Percentiles rank a stretch among this genome's conserved stretches.
Evolutionary conservation across 2,329 filamentous ascomycete genomes (phyloP).

Genomic region (Colletotrichum sp.): DNA sequence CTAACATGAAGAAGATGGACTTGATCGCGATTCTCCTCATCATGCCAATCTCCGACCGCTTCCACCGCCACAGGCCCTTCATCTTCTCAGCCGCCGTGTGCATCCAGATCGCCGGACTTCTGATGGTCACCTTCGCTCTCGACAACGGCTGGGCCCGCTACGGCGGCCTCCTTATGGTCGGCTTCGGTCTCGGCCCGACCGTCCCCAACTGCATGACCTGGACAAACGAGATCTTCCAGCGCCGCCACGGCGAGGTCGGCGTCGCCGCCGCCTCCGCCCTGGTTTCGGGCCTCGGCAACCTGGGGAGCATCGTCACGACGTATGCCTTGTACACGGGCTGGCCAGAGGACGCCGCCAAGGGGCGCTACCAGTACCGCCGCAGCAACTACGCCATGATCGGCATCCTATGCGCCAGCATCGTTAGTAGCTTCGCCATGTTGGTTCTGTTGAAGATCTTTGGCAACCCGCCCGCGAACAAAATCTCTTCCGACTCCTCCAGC

Average conservation of each 20-base stretch:
- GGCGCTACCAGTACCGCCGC: conserved; percentile 75
- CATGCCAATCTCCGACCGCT: conserved; percentile 86
- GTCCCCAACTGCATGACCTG: conserved; percentile 95
- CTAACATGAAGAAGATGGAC: conserved; percentile 64
- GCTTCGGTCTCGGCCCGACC: conserved; percentile 88
- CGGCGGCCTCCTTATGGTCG: conserved; percentile 86
- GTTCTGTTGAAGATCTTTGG: conserved; percentile 65
- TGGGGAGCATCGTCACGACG: conserved; percentile 85
- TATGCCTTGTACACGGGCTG: conserved; percentile 91
- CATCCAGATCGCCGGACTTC: conserved; percentile 82
- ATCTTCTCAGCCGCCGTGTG: conserved; percentile 81
- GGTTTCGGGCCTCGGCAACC: conserved; percentile 85
- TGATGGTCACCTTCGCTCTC: conserved; percentile 78
- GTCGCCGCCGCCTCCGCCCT: conserved; percentile 86
- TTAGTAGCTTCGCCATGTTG: conserved; percentile 73
- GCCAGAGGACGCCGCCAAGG: conserved; percentile 74
- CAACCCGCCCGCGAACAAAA: conserved; percentile 55
- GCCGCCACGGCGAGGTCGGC: conserved; percentile 86
- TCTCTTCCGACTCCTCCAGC: conserved; percentile 42
- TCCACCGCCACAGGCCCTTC: conserved; percentile 77
- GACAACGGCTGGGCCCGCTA: conserved; percentile 82
- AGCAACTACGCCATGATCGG: conserved; percentile 91
- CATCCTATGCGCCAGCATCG: conserved; percentile 79
- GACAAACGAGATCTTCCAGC: conserved; percentile 90
- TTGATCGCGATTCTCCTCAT: conserved; percentile 85